Evolutionary conservation across 345 rosid genomes (phyloP).

Genomic region (Gossypium bickii): DNA sequence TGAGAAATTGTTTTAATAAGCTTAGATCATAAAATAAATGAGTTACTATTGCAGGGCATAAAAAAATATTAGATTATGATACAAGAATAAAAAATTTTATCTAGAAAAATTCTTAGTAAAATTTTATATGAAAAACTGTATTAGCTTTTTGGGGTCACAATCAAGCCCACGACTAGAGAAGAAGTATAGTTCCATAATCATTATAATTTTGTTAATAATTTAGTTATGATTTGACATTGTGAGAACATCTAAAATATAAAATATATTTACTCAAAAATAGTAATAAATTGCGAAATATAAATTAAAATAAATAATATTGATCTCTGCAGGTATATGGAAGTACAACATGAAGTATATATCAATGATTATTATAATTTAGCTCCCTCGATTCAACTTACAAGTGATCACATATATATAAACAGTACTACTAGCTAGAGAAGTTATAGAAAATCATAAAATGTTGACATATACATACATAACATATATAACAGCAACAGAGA

Average conservation of each 20-base stretch:
- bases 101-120: too few relatives aligned
- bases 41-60: too few relatives aligned
- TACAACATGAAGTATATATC: neutral
- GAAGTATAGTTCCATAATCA: too few relatives aligned
- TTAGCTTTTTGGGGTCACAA: too few relatives aligned
- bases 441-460: neutral
- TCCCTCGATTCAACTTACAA: neutral
- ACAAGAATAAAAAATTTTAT: too few relatives aligned
- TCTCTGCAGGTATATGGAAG: neutral
- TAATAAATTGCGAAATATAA: neutral
- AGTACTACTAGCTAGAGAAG: neutral
- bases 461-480: neutral
- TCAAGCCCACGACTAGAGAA: too few relatives aligned
- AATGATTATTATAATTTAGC: conserved; percentile 3
- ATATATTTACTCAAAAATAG: neutral
- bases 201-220: too few relatives aligned
- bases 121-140: too few relatives aligned
- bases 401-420: neutral
- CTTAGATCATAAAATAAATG: too few relatives aligned
- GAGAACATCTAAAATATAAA: neutral
- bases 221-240: too few relatives aligned
- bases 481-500: neutral
- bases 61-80: too few relatives aligned
- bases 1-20: too few relatives aligned
- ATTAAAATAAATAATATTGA: neutral